Evolutionary conservation across 768 basidiomycete species (phyloP), one percentile per base, ranked within the genome.

Genomic region (Calocybe gangraenosa): DNA sequence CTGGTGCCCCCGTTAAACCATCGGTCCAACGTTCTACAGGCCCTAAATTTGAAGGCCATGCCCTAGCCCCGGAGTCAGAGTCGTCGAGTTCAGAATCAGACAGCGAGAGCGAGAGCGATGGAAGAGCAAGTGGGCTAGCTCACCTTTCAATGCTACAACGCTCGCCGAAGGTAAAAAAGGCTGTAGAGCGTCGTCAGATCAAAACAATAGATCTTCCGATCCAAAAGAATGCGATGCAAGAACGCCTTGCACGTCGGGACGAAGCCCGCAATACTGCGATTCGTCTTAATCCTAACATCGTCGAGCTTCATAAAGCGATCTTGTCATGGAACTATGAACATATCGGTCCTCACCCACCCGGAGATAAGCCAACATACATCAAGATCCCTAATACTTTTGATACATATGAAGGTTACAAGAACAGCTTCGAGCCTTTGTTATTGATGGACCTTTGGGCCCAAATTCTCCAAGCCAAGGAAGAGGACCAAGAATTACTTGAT

Each of bases 361-460:
- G 69, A n/a, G 60, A 65, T 14, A 67, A 61, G 35, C 53, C 69
- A 3, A 40, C 59, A 1, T 56, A 73, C 22, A 40, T 61, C 10
- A 65, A 62, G 14, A 73, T 96, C 7, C 87, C 89, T 0, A 75
- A 81, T 43, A 67, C 61, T 9, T 98, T 97, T 62, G 46, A 55
- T 1, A 74, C 78, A 40, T 76, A 83, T 46, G 60, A 68, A 1
- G 77, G 90, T 15, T 98, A 95, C 62, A 74, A 77, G 33, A 67
- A 67, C 18, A 71, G 85, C 36, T 92, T 96, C 60, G 82, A 91
- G 58, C 93, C 95, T 2, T 73, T 98, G 13, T 67, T 98, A 20
- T 65, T 93, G 15, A 68, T 89, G 47, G 96, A 99, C 65, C 83
- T 89, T 50, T 97, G 96, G 94, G 80, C 85, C 21, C 91, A 95